Conservation (phyloP, 2,329 filamentous ascomycete genomes). For the Lasiodiplodia gonubiensis region DNA sequence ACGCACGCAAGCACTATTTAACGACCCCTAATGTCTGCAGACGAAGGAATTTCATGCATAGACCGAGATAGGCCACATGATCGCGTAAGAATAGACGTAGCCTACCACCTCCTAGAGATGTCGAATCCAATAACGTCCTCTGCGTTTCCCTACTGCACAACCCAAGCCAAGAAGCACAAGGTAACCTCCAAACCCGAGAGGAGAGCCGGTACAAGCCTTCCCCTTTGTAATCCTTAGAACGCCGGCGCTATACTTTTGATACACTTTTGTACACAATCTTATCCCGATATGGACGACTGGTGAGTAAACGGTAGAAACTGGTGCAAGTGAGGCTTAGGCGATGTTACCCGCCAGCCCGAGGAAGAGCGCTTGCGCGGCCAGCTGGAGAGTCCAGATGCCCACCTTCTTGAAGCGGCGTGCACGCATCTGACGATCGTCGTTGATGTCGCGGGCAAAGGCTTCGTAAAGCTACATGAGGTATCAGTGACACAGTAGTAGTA, state of each 20-base stretch:
- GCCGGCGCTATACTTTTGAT: constrained; percentile 24
- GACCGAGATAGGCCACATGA: neutral
- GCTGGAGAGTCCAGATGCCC: constrained; percentile 91
- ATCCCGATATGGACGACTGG: neutral
- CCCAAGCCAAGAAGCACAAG: neutral
- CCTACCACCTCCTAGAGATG: neutral
- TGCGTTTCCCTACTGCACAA: neutral
- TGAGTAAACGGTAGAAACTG: neutral
- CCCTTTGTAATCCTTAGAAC: constrained; percentile 4
- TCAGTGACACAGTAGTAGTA: constrained; percentile 24
- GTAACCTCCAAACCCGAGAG: neutral
- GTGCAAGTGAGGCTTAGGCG: constrained; percentile 45
- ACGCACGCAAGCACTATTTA: neutral
- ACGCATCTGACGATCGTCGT: constrained; percentile 86
- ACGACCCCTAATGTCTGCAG: neutral
- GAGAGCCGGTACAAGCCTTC: constrained; percentile 4
- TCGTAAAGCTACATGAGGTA: constrained; percentile 70
- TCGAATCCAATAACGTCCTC: neutral
- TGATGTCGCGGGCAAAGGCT: constrained; percentile 89
- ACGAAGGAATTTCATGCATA: neutral
- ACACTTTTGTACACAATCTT: constrained; percentile 26
- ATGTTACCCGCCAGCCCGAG: constrained; percentile 90
- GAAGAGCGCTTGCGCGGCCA: constrained; percentile 91
- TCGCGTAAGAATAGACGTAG: constrained; percentile 10
- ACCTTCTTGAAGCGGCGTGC: constrained; percentile 91